phyloP scores from a whole-genome alignment of 2,329 filamentous ascomycete genomes.

The Knoxdaviesia proteae region DNA sequence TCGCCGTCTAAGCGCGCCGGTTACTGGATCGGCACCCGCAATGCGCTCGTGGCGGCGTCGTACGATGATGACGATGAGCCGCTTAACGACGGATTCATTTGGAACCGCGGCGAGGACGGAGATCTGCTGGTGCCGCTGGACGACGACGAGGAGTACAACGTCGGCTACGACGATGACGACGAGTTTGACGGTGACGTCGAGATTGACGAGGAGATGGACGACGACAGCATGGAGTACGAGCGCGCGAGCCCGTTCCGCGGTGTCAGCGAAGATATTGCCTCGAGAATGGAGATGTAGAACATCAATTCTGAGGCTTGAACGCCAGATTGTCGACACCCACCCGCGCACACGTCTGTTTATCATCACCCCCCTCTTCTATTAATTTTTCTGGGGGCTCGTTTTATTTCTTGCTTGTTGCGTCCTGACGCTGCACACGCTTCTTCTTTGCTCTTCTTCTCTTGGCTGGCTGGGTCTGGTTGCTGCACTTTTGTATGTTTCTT shows the following conservation, averaged over 20 bases:
- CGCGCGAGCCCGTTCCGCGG: constrained; percentile 24
- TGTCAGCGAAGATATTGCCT: constrained; percentile 42
- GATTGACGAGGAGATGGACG: constrained; percentile 17
- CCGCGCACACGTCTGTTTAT: no score
- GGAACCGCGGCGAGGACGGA: constrained; percentile 37
- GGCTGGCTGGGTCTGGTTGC: no score
- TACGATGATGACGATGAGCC: constrained; percentile 26
- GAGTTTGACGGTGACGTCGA: constrained; percentile 24
- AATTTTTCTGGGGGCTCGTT: no score
- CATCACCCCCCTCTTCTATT: no score
- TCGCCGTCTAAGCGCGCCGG: constrained; percentile 45
- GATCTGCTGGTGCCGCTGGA: constrained; percentile 32
- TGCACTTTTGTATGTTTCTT: no score
- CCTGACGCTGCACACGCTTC: no score
- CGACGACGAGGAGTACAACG: constrained; percentile 13
- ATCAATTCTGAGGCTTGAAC: no score
- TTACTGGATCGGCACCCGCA: constrained; percentile 66
- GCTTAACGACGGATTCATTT: constrained; percentile 29
- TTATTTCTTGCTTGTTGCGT: no score
- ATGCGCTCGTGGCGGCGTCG: constrained; percentile 24
- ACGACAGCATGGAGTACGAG: constrained; percentile 16
- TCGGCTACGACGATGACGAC: constrained; percentile 18
- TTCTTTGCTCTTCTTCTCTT: no score
- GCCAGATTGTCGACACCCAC: no score
- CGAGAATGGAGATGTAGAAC: constrained; percentile 36